phyloP scores from a whole-genome alignment of 2,329 filamentous ascomycete species.

The Sporothrix brunneoviolacea region DNA sequence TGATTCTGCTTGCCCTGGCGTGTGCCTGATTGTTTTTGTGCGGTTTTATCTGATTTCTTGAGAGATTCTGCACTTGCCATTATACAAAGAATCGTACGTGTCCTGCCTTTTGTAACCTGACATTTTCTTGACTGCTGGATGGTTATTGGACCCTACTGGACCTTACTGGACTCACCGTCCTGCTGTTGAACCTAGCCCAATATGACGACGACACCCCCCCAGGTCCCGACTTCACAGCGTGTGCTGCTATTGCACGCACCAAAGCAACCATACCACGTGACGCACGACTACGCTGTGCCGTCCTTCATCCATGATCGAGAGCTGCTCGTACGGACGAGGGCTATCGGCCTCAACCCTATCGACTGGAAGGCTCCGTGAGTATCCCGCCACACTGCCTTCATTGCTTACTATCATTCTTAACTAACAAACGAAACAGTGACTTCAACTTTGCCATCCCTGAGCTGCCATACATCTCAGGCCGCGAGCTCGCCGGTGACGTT shows the following conservation, averaged over 20 bases:
- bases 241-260: conserved; percentile 26
- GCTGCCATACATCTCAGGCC: conserved; percentile 62
- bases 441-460: conserved; percentile 63
- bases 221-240: conserved; percentile 23
- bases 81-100: conserved; percentile 5
- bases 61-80: too few relatives aligned
- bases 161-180: neutral
- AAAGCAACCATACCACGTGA: conserved; percentile 25
- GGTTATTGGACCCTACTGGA: too few relatives aligned
- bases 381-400: neutral
- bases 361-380: conserved; percentile 68
- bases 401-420: neutral
- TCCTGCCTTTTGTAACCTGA: conserved; percentile 1
- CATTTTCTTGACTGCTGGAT: conserved; percentile 43
- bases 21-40: too few relatives aligned
- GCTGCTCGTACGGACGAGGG: conserved; percentile 55
- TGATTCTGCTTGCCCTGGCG: too few relatives aligned
- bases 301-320: conserved; percentile 32
- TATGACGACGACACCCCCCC: conserved; percentile 3
- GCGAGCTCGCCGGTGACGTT: conserved; percentile 62
- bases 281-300: conserved; percentile 25
- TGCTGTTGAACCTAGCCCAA: neutral
- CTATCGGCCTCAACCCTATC: conserved; percentile 68
- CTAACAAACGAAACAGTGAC: conserved; percentile 40
- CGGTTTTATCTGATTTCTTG: neutral